These are phyloP conservation scores for Colletotrichum sp. DNA, from an alignment of 2,329 filamentous ascomycete species.

Conservation along the genomic window DNA sequence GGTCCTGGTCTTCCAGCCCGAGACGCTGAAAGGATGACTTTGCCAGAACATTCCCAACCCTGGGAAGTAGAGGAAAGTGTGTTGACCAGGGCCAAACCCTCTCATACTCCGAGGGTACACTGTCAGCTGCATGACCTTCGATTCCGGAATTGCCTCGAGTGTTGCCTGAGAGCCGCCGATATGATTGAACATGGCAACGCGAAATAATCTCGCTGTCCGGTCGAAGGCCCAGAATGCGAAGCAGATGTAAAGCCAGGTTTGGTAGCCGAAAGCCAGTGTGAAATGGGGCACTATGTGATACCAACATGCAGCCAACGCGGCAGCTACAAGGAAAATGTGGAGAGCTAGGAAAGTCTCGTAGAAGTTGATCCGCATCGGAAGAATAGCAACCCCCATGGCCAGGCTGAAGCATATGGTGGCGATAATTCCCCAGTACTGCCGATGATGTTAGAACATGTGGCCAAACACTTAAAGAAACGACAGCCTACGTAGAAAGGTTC, in stretches of 20 bases:
- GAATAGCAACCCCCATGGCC: constrained; percentile 30
- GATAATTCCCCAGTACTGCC: constrained; percentile 37
- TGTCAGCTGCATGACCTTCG: constrained; percentile 43
- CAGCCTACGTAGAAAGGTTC: neutral
- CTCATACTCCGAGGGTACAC: constrained; percentile 41
- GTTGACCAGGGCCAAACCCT: constrained; percentile 33
- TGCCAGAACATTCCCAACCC: constrained; percentile 37
- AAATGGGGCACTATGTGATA: constrained; percentile 41
- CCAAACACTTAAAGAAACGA: neutral
- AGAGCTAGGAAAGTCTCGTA: constrained; percentile 38
- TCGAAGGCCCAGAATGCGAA: constrained; percentile 36
- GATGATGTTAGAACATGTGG: constrained; percentile 26
- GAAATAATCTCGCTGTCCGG: constrained; percentile 29
- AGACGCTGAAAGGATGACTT: constrained; percentile 36
- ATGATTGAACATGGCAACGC: constrained; percentile 31
- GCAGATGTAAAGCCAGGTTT: constrained; percentile 39
- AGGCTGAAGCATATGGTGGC: constrained; percentile 31
- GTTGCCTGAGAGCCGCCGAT: constrained; percentile 23
- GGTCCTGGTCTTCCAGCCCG: neutral
- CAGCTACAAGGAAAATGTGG: constrained; percentile 34
- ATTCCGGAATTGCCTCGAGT: neutral
- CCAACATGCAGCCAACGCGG: constrained; percentile 38
- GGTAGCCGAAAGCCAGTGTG: constrained; percentile 38
- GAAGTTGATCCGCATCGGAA: constrained; percentile 31
- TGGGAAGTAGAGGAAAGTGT: constrained; percentile 42